Conservation (phyloP, 2,329 filamentous ascomycete species). For the Pseudogymnoascus sp. region DNA sequence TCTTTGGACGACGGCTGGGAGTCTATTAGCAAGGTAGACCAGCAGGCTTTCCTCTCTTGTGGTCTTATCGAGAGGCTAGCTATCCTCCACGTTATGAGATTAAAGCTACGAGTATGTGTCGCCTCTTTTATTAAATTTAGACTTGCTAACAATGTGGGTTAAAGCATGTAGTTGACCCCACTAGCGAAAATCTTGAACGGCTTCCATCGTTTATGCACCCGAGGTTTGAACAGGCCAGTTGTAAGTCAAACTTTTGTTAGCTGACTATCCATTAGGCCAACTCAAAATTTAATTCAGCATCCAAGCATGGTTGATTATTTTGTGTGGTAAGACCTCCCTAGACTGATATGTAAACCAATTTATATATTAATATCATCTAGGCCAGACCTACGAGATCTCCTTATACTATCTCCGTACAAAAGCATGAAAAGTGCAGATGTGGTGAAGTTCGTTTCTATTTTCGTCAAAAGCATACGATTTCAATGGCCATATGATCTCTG, state of each 20-base stretch:
- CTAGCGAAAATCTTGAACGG: not conserved
- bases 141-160: not conserved
- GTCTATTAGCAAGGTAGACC: not conserved
- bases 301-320: not conserved
- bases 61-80: not conserved
- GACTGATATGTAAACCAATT: not conserved
- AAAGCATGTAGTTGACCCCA: conserved; percentile 3
- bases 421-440: conserved; percentile 4
- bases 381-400: not conserved
- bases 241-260: not conserved
- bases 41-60: not conserved
- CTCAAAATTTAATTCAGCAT: not conserved
- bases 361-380: not conserved
- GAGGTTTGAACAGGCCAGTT: not conserved
- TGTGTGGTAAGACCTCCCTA: not conserved
- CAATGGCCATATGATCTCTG: not conserved
- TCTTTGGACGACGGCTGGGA: not conserved
- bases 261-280: not conserved
- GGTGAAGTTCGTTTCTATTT: not conserved
- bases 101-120: not conserved
- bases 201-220: not conserved
- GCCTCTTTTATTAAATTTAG: not conserved
- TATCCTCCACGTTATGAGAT: not conserved
- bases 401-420: not conserved
- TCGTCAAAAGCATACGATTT: conserved; percentile 1